Evolutionary conservation across 2,329 filamentous ascomycete species (phyloP), one percentile per base, ranked within the genome.

Genomic region (Fusarium camptoceras): DNA sequence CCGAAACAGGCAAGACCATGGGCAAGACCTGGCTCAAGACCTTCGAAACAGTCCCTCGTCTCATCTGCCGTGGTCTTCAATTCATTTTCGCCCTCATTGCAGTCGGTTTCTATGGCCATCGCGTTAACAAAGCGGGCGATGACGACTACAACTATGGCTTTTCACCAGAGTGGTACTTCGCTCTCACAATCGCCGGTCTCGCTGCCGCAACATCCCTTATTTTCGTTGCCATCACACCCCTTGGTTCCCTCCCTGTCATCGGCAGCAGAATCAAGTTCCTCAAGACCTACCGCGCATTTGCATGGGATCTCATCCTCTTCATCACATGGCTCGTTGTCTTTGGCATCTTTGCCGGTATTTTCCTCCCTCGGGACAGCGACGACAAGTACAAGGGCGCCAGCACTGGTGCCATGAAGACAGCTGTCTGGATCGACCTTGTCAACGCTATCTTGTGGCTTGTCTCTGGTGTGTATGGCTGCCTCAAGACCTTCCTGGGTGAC

Each of bases 301-400:
- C 77, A 16, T 84, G 82, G 81, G 84, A 86, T 50, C 63, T 81
- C 22, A 64, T 77, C 12, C 78, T 86, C 6, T 84, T 81, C 70
- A 43, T 85, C 30, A 71, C 80, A 4, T 94, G 91, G 88, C 82
- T 92, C 65, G 85, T 88, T 16, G 83, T 91, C 5, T 93, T 94
- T 76, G 92, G 91, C 28, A 86, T 92, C 63, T 94, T 94, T 71
- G 92, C 89, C 16, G 87, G 84, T 64, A 88, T 93, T 81, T 94
- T 91, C 79, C 87, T 94, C 62, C 78, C 84, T 34, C 84, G 87
- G 51, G 79, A 88, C 66, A 84, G 84, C 58, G 85, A 90, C 60
- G 81, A 83, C 34, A 73, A 78, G 42, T 85, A 84, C 77, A 80
- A 85, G 76, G 83, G 81, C 30, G 78, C 76, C 46, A 82, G 77